phyloP scores from a whole-genome alignment of 2,329 filamentous ascomycete species.

The Fusarium xylarioides region DNA sequence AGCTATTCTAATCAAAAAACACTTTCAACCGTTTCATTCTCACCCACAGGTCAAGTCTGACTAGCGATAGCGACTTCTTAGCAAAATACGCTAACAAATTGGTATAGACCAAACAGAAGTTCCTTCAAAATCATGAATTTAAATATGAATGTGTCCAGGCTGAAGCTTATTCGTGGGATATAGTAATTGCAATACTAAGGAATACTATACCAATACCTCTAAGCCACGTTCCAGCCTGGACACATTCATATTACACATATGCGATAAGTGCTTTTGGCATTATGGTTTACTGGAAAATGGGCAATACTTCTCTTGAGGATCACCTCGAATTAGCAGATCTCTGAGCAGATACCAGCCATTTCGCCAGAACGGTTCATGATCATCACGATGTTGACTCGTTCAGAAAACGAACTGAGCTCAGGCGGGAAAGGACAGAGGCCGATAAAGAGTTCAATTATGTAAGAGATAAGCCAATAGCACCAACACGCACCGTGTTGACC shows the following conservation, averaged over 20 bases:
- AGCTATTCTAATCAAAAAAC: neutral
- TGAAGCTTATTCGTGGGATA: too few relatives aligned
- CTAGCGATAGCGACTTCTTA: too few relatives aligned
- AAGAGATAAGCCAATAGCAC: neutral
- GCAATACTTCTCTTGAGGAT: neutral
- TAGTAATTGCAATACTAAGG: too few relatives aligned
- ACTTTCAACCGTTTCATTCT: neutral
- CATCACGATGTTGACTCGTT: neutral
- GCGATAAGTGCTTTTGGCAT: neutral
- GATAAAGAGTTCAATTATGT: neutral
- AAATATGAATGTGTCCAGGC: too few relatives aligned
- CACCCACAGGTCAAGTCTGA: too few relatives aligned
- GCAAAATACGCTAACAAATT: too few relatives aligned
- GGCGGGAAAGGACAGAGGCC: neutral
- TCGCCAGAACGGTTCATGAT: neutral
- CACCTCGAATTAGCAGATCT: neutral
- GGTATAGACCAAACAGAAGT: too few relatives aligned
- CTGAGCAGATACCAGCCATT: neutral
- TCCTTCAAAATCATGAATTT: too few relatives aligned
- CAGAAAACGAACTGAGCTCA: neutral
- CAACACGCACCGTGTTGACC: neutral
- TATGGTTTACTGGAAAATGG: neutral
- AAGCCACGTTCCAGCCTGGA: neutral
- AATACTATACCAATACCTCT: too few relatives aligned
- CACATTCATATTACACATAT: neutral